Percentiles rank a stretch among this genome's conserved stretches.
Conservation (phyloP, 352 stramenopile genomes). For the Pythium guiyangense region DNA sequence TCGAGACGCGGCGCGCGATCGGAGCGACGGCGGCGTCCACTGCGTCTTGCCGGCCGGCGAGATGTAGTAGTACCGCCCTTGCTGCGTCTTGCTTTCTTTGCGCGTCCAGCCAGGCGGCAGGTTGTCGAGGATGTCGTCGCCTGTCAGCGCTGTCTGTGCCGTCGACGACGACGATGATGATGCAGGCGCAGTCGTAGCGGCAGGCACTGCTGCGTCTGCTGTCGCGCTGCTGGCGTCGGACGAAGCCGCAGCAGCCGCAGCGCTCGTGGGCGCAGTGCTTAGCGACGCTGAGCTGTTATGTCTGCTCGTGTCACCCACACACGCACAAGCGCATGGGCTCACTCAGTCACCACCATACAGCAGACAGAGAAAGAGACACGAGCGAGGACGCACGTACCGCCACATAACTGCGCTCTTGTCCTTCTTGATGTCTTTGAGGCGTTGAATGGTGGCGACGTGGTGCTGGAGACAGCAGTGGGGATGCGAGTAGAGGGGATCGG, state of each 20-base stretch:
- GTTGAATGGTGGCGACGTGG: constrained; percentile 12
- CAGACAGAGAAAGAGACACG: too few relatives aligned
- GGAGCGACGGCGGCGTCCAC: constrained; percentile 55
- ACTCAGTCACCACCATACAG: not conserved
- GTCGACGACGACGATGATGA: not conserved
- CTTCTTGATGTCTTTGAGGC: constrained; percentile 19
- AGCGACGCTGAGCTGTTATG: constrained; percentile 19
- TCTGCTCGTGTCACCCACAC: constrained; percentile 1
- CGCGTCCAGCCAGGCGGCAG: constrained; percentile 72
- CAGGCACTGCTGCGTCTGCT: not conserved
- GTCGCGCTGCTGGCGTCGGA: not conserved
- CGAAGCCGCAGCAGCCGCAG: not conserved
- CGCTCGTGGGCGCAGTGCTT: not conserved
- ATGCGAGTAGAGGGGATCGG: too few relatives aligned
- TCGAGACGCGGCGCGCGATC: not conserved
- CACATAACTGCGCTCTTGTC: constrained; percentile 15
- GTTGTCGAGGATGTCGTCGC: constrained; percentile 22
- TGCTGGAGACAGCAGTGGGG: not conserved
- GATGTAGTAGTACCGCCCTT: constrained; percentile 85
- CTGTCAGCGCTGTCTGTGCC: not conserved
- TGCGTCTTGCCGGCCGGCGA: constrained; percentile 78
- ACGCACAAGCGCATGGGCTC: not conserved
- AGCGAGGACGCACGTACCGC: constrained; percentile 3
- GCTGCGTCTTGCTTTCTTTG: constrained; percentile 86
- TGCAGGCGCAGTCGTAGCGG: not conserved